Evolutionary conservation across 495 filamentous ascomycete genomes (phyloP), one percentile per base, ranked within the genome.

Genomic region (Chaetomidium leptoderma): DNA sequence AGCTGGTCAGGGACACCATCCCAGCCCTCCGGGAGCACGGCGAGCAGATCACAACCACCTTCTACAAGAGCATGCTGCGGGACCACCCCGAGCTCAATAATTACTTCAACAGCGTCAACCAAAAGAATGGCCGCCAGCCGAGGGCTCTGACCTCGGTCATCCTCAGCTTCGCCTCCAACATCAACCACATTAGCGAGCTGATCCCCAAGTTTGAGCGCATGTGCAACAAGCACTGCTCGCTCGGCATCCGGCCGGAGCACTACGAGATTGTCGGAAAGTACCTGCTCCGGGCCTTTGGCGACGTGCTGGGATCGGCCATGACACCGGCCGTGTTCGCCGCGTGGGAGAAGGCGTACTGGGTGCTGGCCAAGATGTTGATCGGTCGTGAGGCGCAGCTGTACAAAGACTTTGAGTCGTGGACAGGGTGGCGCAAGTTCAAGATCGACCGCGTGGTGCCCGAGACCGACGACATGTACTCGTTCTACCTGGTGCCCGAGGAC

Each of bases 311-410:
- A 9, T 76, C 80, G 16, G 83, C 83, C 19, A 78, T 86, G 69
- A 89, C 86, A n/a, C 74, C 77, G 0, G 76, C 82, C 16, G 79
- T 87, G 51, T 78, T 78, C 52, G 75, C 78, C 17, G 86, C 86
- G 21, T 90, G 87, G 87, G 80, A 72, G 6, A 74, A 78, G 35
- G 87, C 87, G n/a, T 90, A 90, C 70, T 83, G 78, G 75, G 73
- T 86, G 60, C 77, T 90, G 3, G 87, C 87, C 50, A 76, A 85
- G 67, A 76, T 90, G 60, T 81, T 89, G 74, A 89, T 89, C 68
- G 74, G 69, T 27, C 77, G 78, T 19, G 87, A 91, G 58, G 71
- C 70, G 33, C 72, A 84, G 57, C 67, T 89, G 27, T 87, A 87
- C 70, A 65, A 76, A 24, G 67, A 78, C 17, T 78, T 77, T 58